These are phyloP conservation scores for Sordaria brevicollis DNA, from an alignment of 495 filamentous ascomycete genomes.

Conservation along the genomic window DNA sequence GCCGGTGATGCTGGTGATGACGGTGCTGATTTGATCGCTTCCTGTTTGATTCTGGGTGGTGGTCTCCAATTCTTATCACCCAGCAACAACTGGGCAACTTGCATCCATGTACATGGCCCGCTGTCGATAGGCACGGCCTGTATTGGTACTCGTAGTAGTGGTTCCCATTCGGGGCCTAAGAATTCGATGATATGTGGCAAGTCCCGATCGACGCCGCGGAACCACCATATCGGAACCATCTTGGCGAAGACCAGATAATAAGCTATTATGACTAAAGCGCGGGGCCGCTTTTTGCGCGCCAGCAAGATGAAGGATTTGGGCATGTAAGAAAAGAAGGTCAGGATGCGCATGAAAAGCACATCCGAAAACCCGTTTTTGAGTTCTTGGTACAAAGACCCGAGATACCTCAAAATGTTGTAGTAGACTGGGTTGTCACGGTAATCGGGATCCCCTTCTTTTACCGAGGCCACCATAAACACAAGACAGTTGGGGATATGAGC, in stretches of 20 bases:
- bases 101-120: constrained; percentile 7
- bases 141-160: constrained; percentile 25
- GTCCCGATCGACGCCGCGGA: constrained; percentile 29
- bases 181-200: constrained; percentile 27
- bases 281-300: constrained; percentile 38
- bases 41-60: constrained; percentile 7
- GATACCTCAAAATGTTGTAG: constrained; percentile 26
- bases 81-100: constrained; percentile 23
- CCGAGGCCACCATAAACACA: constrained; percentile 32
- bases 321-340: constrained; percentile 36
- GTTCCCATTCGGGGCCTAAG: constrained; percentile 25
- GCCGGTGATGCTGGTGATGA: too few species aligned
- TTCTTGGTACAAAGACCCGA: constrained; percentile 36
- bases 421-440: constrained; percentile 18
- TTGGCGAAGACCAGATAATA: constrained; percentile 36
- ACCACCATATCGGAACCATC: constrained; percentile 31
- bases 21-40: too few species aligned
- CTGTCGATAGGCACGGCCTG: constrained; percentile 9
- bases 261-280: constrained; percentile 42
- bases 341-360: constrained; percentile 28
- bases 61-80: constrained; percentile 26
- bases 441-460: constrained; percentile 19
- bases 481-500: constrained; percentile 29
- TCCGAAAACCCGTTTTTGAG: constrained; percentile 25
- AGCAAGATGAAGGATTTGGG: constrained; percentile 41